phyloP scores from a whole-genome alignment of 2,329 filamentous ascomycete genomes.

The Dactylella cylindrospora region DNA sequence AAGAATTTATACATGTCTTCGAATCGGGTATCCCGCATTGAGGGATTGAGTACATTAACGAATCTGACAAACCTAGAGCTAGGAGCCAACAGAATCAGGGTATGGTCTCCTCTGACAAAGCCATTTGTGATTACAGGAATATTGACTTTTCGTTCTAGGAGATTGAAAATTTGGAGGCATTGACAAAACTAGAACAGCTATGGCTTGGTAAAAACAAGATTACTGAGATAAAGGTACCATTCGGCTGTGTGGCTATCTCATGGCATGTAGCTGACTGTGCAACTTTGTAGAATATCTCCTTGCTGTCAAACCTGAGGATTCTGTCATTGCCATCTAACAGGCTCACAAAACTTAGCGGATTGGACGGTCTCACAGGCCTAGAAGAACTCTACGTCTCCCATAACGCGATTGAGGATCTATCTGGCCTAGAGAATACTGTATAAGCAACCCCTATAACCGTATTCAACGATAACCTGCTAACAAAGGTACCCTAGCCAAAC shows the following conservation, averaged over 20 bases:
- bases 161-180: conserved; percentile 77
- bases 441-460: too few relatives aligned
- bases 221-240: conserved; percentile 67
- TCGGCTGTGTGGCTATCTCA: background rate
- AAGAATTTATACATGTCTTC: conserved; percentile 88
- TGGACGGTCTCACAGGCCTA: conserved; percentile 71
- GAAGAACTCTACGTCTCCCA: conserved; percentile 96
- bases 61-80: conserved; percentile 82
- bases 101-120: conserved; percentile 48
- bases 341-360: conserved; percentile 73
- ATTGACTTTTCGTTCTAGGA: conserved; percentile 53
- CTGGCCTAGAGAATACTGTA: conserved; percentile 67
- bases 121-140: background rate
- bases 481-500: too few relatives aligned
- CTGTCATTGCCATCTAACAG: conserved; percentile 96
- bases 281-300: conserved; percentile 63
- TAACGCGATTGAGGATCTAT: conserved; percentile 78
- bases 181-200: conserved; percentile 78
- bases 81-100: conserved; percentile 83
- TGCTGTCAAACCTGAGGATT: conserved; percentile 76
- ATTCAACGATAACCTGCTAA: too few relatives aligned
- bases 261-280: conserved; percentile 24
- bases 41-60: conserved; percentile 73
- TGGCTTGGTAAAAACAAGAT: conserved; percentile 99
- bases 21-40: conserved; percentile 88